phyloP scores from a whole-genome alignment of 768 basidiomycete species.

The Tulasnella sp. region DNA sequence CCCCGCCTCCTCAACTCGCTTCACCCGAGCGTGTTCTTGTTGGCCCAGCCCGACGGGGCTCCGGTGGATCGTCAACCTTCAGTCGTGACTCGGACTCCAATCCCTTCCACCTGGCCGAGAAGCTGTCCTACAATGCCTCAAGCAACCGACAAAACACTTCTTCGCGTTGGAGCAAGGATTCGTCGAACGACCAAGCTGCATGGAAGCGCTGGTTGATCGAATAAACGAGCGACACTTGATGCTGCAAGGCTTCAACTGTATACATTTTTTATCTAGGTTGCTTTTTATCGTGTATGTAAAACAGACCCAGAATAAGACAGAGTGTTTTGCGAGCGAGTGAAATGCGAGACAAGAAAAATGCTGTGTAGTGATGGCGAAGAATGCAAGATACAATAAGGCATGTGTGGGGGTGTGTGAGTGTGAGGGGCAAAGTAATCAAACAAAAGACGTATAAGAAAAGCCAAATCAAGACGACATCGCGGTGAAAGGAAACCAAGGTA shows the following conservation, averaged over 20 bases:
- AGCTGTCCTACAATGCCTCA: not conserved
- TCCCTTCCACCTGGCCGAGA: not conserved
- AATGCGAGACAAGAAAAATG: slow-evolving; percentile 18
- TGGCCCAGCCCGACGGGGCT: not conserved
- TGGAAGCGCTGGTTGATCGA: slow-evolving; percentile 11
- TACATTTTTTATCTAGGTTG: slow-evolving; percentile 2
- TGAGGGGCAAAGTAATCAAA: not conserved
- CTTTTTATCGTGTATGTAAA: slow-evolving; percentile 15
- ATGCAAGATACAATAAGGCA: slow-evolving; percentile 10
- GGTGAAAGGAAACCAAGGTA: not conserved
- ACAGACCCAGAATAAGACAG: not conserved
- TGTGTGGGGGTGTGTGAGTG: not conserved
- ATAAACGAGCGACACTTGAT: not conserved
- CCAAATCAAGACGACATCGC: not conserved
- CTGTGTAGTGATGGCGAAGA: slow-evolving; percentile 13
- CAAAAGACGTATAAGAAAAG: slow-evolving; percentile 4
- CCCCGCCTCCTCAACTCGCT: not conserved
- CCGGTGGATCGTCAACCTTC: not conserved
- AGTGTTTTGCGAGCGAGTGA: not conserved
- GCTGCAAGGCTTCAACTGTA: slow-evolving; percentile 13
- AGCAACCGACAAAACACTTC: not conserved
- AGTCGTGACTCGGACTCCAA: not conserved
- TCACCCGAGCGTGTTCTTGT: not conserved
- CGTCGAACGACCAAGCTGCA: not conserved
- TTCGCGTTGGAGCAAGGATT: not conserved